Conservation (phyloP, 257 asterid species). For the Petunia secreta region DNA sequence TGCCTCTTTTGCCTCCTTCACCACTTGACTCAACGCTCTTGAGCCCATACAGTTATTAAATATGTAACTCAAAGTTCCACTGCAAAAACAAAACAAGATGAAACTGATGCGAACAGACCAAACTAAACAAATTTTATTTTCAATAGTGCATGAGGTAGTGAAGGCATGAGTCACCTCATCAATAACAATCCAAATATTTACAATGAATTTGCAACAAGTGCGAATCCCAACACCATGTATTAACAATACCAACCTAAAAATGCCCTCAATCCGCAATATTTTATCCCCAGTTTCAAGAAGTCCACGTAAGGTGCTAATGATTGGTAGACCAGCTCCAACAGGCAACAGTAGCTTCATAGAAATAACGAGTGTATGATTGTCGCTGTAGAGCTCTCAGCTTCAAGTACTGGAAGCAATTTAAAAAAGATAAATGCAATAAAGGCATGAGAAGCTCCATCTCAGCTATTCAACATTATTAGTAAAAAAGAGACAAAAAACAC, state of each 20-base stretch:
- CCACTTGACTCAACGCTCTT: conserved; percentile 85
- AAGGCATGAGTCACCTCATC: conserved; percentile 23
- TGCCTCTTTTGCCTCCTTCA: conserved; percentile 89
- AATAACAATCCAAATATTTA: background rate
- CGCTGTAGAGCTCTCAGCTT: conserved; percentile 95
- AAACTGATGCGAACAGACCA: conserved; percentile 28
- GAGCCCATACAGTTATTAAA: conserved; percentile 84
- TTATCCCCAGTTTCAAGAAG: conserved; percentile 98
- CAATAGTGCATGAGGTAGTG: conserved; percentile 17
- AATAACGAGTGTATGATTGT: conserved; percentile 90
- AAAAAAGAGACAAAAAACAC: background rate
- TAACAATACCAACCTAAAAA: conserved; percentile 70
- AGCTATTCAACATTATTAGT: background rate
- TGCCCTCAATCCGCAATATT: conserved; percentile 87
- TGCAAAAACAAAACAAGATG: conserved; percentile 42
- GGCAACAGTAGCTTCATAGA: conserved; percentile 99
- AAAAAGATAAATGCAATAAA: conserved; percentile 21
- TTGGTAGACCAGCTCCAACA: conserved; percentile 99
- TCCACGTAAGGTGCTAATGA: conserved; percentile 89
- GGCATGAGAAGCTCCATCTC: conserved; percentile 21
- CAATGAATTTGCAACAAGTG: background rate
- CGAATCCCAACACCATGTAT: background rate
- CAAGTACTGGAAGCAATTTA: conserved; percentile 63
- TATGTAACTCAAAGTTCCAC: conserved; percentile 97
- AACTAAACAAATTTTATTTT: background rate